Evolutionary conservation across 352 stramenopile species (phyloP).

Genomic region (Globisporangium iwayamae): DNA sequence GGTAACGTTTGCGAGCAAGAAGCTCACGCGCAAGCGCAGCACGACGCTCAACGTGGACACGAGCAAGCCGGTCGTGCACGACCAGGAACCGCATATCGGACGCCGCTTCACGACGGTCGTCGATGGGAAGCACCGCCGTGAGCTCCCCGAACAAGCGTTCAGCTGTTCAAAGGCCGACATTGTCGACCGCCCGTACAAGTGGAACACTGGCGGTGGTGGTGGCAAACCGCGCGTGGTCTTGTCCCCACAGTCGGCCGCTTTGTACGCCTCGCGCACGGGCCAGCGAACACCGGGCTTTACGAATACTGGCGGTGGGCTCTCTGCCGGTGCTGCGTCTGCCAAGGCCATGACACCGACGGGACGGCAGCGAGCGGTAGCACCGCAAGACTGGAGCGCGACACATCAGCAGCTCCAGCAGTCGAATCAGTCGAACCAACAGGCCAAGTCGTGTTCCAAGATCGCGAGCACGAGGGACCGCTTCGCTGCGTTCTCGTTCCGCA

Average conservation of each 20-base stretch:
- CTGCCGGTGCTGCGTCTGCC: not conserved
- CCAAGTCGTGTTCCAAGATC: constrained; percentile 20
- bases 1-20: not conserved
- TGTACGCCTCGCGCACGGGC: constrained; percentile 6
- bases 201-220: constrained; percentile 16
- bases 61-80: constrained; percentile 7
- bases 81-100: constrained; percentile 5
- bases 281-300: not conserved
- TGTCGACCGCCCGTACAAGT: constrained; percentile 6
- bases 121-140: constrained; percentile 9
- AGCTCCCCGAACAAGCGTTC: constrained; percentile 14
- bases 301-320: not conserved
- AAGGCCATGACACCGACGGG: constrained; percentile 11
- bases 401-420: not conserved
- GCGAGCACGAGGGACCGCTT: constrained; percentile 8
- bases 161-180: constrained; percentile 22
- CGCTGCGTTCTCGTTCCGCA: constrained; percentile 2
- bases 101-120: constrained; percentile 15
- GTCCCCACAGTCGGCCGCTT: constrained; percentile 6
- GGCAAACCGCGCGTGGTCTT: constrained; percentile 17
- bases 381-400: constrained; percentile 8
- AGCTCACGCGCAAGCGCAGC: constrained; percentile 15
- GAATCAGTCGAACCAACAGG: constrained; percentile 6
- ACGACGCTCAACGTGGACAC: constrained; percentile 17
- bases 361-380: not conserved